Evolutionary conservation across 371 early-diverging fungal species (phyloP).

Genomic region (Mucor lusitanicus): DNA sequence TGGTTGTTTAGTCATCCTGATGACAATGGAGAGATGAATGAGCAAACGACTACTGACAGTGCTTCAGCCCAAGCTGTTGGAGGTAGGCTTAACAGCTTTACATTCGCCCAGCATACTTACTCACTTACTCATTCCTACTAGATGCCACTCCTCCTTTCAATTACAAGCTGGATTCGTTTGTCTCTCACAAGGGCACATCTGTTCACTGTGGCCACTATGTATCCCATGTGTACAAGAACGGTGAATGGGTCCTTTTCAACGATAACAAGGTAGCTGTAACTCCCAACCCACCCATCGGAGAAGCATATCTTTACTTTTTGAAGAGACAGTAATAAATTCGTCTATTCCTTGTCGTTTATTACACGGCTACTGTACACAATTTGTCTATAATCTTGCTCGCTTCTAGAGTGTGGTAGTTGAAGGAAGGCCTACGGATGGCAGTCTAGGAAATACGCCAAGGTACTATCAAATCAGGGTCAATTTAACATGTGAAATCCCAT

Average conservation of each 20-base stretch:
- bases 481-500: background rate
- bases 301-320: conserved; percentile 75
- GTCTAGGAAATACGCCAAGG: conserved; percentile 38
- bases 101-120: background rate
- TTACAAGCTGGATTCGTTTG: conserved; percentile 80
- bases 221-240: conserved; percentile 74
- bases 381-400: background rate
- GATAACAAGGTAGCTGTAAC: conserved; percentile 90
- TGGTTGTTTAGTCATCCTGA: conserved; percentile 93
- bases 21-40: conserved; percentile 46
- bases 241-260: conserved; percentile 90
- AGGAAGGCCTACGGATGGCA: conserved; percentile 27
- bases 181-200: conserved; percentile 97
- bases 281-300: conserved; percentile 66
- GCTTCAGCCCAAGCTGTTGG: background rate
- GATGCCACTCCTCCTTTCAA: conserved; percentile 56
- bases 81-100: background rate
- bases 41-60: background rate
- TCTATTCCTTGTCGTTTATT: background rate
- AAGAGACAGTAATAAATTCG: conserved; percentile 29
- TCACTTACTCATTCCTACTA: background rate
- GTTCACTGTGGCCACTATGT: conserved; percentile 97
- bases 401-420: conserved; percentile 1
- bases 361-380: background rate
- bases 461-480: conserved; percentile 25